These are phyloP conservation scores for Paraphoma chrysanthemicola DNA, from an alignment of 2,329 filamentous ascomycete species.

Conservation along the genomic window DNA sequence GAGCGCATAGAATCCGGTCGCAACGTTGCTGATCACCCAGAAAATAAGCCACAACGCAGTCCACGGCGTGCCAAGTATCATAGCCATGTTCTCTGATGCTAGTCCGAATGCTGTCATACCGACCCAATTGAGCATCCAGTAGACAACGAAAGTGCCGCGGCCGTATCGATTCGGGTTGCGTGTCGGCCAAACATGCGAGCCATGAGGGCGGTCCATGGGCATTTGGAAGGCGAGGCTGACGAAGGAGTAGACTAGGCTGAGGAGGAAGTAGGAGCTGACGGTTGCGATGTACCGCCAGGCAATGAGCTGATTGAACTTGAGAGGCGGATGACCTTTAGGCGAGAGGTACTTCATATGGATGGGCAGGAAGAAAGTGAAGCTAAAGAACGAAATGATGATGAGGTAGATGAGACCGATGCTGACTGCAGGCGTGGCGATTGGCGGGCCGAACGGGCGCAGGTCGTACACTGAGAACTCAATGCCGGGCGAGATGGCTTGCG, in stretches of 20 bases:
- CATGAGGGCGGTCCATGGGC: constrained; percentile 59
- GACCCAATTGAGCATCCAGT: constrained; percentile 68
- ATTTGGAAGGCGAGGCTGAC: constrained; percentile 69
- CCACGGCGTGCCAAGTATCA: constrained; percentile 68
- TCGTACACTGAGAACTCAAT: constrained; percentile 64
- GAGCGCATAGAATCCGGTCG: constrained; percentile 65
- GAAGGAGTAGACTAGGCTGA: constrained; percentile 68
- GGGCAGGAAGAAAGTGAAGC: constrained; percentile 69
- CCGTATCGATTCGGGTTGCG: constrained; percentile 63
- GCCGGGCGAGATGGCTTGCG: constrained; percentile 63
- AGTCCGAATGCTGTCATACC: constrained; percentile 69
- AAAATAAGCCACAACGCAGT: constrained; percentile 69
- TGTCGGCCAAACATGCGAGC: constrained; percentile 52
- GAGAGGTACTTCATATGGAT: constrained; percentile 66
- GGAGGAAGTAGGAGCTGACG: constrained; percentile 64
- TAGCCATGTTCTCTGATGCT: constrained; percentile 70
- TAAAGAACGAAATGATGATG: constrained; percentile 72
- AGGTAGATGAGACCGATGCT: constrained; percentile 71
- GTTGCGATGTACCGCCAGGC: constrained; percentile 65
- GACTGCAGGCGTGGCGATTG: constrained; percentile 62
- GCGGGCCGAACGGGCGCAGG: constrained; percentile 65
- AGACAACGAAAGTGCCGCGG: constrained; percentile 65
- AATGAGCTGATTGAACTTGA: constrained; percentile 65
- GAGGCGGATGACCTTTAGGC: constrained; percentile 62
- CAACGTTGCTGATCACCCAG: constrained; percentile 71